Conservation (phyloP, 345 rosid species). For the Linum lewisii region DNA sequence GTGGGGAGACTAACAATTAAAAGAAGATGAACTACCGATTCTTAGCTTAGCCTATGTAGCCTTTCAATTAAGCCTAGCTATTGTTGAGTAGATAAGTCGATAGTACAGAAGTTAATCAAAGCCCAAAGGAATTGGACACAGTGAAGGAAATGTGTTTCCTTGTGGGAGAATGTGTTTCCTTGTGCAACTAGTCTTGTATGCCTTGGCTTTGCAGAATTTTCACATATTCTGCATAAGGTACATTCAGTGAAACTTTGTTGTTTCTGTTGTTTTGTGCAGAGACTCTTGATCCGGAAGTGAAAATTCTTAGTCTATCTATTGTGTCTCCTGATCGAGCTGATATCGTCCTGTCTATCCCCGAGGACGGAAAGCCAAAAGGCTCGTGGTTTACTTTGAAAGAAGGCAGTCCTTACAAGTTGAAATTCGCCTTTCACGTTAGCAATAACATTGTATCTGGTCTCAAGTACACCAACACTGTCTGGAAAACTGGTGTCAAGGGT, state of each 20-base stretch:
- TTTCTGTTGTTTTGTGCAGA: neutral
- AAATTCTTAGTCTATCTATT: neutral
- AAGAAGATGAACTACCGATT: no score
- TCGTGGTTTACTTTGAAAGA: conserved; percentile 6
- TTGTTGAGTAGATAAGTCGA: no score
- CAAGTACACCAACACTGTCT: conserved; percentile 7
- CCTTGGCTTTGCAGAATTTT: no score
- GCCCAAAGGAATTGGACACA: no score
- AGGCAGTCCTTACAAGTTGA: neutral
- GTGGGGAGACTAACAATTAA: neutral
- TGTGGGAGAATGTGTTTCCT: no score
- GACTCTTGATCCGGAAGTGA: conserved; percentile 2
- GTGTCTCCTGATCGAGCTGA: conserved; percentile 1
- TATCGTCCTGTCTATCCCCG: conserved; percentile 1
- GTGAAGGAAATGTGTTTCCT: no score
- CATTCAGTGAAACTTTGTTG: neutral
- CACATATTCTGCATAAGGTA: no score
- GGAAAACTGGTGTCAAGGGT: conserved; percentile 7
- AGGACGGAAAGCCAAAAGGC: conserved; percentile 3
- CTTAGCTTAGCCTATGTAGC: no score
- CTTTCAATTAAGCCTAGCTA: no score
- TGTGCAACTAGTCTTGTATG: no score
- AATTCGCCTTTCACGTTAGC: neutral
- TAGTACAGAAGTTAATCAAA: no score
- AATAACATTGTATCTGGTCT: conserved; percentile 5